These are phyloP conservation scores for Purpureocillium lavendulum DNA, from an alignment of 2,329 filamentous ascomycete genomes.

Conservation along the genomic window DNA sequence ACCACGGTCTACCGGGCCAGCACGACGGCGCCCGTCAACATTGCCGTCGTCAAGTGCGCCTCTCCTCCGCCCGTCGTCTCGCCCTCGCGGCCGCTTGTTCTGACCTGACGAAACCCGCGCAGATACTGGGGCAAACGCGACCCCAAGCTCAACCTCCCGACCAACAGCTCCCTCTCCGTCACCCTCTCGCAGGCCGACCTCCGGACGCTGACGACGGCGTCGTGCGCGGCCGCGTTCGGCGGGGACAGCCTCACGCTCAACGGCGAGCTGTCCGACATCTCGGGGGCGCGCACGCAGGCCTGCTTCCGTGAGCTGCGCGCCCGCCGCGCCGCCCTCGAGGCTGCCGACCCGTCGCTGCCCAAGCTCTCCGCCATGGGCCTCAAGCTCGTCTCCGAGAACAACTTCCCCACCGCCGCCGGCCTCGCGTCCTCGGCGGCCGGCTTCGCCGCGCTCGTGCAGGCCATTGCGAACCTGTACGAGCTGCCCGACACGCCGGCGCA, in stretches of 20 bases:
- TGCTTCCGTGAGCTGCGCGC: constrained; percentile 82
- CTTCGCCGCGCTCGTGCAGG: constrained; percentile 66
- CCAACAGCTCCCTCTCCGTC: constrained; percentile 94
- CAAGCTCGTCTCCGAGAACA: constrained; percentile 90
- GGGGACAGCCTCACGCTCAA: constrained; percentile 76
- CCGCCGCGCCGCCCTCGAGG: constrained; percentile 69
- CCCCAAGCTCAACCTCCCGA: constrained; percentile 86
- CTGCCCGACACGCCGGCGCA: constrained; percentile 74
- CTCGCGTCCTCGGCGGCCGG: constrained; percentile 66
- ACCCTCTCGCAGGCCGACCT: constrained; percentile 92
- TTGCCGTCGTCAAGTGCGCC: constrained; percentile 85
- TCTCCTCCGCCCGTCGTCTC: neutral
- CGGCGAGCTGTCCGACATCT: constrained; percentile 71
- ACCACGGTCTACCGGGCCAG: constrained; percentile 74
- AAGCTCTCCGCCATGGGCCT: constrained; percentile 71
- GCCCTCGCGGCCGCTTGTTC: too few species aligned
- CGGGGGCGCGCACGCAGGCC: constrained; percentile 83
- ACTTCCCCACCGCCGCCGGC: constrained; percentile 96
- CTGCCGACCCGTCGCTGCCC: constrained; percentile 62
- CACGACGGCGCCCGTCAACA: constrained; percentile 96
- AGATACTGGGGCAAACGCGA: constrained; percentile 95
- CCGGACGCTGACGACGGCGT: constrained; percentile 91
- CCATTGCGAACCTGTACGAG: constrained; percentile 86
- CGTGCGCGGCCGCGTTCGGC: constrained; percentile 68
- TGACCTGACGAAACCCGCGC: neutral